Evolutionary conservation across 305 asterid genomes (phyloP), one percentile per base, ranked within the genome.

Genomic region (Fraxinus greggii): DNA sequence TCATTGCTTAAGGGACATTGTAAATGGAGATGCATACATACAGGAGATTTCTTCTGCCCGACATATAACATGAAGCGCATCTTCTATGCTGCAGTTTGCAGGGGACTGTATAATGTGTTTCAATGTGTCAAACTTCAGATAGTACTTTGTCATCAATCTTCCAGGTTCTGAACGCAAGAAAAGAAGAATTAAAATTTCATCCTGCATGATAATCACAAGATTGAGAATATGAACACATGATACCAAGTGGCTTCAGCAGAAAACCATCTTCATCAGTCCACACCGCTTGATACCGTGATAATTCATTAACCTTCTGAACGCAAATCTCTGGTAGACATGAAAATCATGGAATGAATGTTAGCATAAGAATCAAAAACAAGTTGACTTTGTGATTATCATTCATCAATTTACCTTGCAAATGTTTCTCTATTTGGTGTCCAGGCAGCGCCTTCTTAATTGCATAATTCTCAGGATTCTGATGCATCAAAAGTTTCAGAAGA

Each of bases 261-360:
- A 92, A 95, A 80, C 98, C 98, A 76, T 94, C 97, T 83, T 92
- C 98, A 86, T 95, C 99, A 35, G 95, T 94, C 99, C 99, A 95
- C 87, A 95, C 91, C 93, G 94, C 84, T 86, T 95, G 96, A 88
- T 91, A 90, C 77, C 80, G 86, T 35, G 98, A 87, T 85, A 95
- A 86, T 87, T 93, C 98, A 32, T 94, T 94, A 48, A 95, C 94
- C 89, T 92, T 94, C 90, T 88, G 92, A 82, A 95, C 89, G 85
- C 99, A 95, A 85, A 95, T 94, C 54, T 88, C 99, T 95, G 93
- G 80, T 61, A 83, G 77, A 75, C 77, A 78, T 45, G 72, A 81
- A 80, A 81, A 76, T 79, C 76, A 81, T 70, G 78, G 83, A 83
- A 83, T 31, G 13, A 56, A 77, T 79, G 67, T 61, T 63, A 76